A percentile compares a stretch with the other conserved stretches of the same genome.
Evolutionary conservation across 495 filamentous ascomycete species (phyloP).

Genomic region (Pyronema omphalodes): DNA sequence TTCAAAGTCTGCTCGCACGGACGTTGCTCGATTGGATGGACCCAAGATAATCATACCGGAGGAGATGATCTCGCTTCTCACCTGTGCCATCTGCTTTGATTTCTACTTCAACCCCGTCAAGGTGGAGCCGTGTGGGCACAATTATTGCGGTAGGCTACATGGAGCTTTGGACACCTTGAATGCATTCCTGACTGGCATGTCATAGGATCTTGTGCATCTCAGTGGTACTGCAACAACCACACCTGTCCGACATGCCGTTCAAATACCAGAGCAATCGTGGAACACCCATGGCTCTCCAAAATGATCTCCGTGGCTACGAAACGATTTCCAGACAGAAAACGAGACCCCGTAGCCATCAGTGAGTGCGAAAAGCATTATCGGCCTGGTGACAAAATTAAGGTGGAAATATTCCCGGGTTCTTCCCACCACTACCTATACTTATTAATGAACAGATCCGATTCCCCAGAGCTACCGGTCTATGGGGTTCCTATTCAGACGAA

Average conservation of each 20-base stretch:
- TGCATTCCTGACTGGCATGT: background rate
- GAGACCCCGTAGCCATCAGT: constrained; percentile 6
- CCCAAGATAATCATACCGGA: background rate
- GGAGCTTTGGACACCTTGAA: constrained; percentile 1
- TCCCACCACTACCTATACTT: too few relatives aligned
- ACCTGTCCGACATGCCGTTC: constrained; percentile 87
- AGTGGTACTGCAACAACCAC: constrained; percentile 29
- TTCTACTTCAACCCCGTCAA: constrained; percentile 84
- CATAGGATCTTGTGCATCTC: constrained; percentile 15
- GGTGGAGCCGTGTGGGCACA: constrained; percentile 88
- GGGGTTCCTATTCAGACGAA: background rate
- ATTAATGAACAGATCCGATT: too few relatives aligned
- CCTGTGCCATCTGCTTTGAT: constrained; percentile 67
- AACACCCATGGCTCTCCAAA: too few relatives aligned
- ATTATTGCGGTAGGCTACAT: constrained; percentile 58
- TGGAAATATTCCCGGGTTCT: too few relatives aligned
- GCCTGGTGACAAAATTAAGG: too few relatives aligned
- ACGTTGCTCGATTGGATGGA: too few relatives aligned
- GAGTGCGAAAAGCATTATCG: too few relatives aligned
- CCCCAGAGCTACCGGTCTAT: too few relatives aligned
- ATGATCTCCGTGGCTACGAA: too few relatives aligned
- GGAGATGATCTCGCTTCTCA: constrained; percentile 7
- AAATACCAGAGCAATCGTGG: constrained; percentile 6
- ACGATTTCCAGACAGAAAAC: constrained; percentile 47
- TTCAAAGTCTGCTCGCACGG: too few relatives aligned